These are phyloP conservation scores for Pseudisothecium myosuroides DNA, from an alignment of 225 moss, liverwort and hornwort genomes.

Conservation along the genomic window DNA sequence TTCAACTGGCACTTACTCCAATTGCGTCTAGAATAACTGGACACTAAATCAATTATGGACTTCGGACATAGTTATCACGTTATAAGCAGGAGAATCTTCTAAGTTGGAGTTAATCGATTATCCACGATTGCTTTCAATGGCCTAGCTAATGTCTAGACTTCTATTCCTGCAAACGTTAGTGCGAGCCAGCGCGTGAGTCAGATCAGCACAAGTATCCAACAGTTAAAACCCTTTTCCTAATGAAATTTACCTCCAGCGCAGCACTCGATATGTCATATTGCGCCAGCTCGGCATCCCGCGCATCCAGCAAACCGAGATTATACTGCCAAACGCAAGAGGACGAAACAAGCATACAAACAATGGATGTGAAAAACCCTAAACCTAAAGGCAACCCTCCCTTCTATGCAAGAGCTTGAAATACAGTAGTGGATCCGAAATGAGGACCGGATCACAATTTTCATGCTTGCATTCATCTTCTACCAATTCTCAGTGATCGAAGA, in stretches of 20 bases:
- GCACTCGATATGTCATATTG: conserved; percentile 45
- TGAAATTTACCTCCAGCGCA: conserved; percentile 30
- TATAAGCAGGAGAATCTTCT: neutral
- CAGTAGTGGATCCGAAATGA: neutral
- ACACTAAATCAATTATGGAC: neutral
- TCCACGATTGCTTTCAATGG: neutral
- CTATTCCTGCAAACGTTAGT: neutral
- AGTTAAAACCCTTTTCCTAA: neutral
- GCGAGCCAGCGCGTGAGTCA: neutral
- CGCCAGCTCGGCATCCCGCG: conserved; percentile 48
- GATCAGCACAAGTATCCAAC: neutral
- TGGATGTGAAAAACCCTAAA: neutral
- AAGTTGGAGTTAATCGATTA: neutral
- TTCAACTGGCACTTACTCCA: neutral
- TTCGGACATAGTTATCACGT: neutral
- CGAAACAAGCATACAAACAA: neutral
- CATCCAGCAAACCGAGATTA: conserved; percentile 53
- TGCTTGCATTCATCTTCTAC: neutral
- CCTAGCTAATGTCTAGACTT: neutral
- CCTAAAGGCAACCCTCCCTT: neutral
- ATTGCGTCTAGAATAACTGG: neutral
- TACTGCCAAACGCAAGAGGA: conserved; percentile 22
- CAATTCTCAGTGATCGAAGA: neutral
- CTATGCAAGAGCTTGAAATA: neutral
- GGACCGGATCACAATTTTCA: neutral